Evolutionary conservation across 129 eudicot genomes (phyloP).

Genomic region (Flaveria ramosissima): DNA sequence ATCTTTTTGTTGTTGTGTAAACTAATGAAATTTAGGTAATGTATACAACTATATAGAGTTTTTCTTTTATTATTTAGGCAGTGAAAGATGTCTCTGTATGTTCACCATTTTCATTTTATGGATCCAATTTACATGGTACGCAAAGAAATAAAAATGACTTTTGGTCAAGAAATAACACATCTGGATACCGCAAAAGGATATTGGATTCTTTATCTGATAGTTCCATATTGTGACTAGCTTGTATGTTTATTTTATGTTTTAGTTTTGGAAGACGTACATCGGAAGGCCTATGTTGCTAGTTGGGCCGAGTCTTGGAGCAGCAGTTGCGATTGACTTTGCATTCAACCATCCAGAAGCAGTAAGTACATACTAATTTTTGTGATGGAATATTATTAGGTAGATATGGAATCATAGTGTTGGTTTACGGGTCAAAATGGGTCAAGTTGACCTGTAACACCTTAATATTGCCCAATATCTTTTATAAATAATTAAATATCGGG

Average conservation of each 20-base stretch:
- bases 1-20: neutral
- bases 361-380: slow-evolving; percentile 32
- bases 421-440: neutral
- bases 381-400: neutral
- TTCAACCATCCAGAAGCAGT: slow-evolving; percentile 87
- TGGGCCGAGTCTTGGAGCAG: slow-evolving; percentile 99
- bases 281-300: slow-evolving; percentile 83
- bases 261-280: slow-evolving; percentile 88
- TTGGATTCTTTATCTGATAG: neutral
- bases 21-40: too few relatives aligned
- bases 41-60: neutral
- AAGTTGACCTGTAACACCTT: neutral
- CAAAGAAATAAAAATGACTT: neutral
- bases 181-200: neutral
- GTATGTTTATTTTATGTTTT: slow-evolving; percentile 6
- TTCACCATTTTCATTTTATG: neutral
- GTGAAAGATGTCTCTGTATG: neutral
- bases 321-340: slow-evolving; percentile 87
- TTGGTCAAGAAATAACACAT: neutral
- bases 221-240: slow-evolving; percentile 3
- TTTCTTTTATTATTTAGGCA: neutral
- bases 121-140: slow-evolving; percentile 2
- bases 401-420: neutral
- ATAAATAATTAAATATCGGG: neutral
- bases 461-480: neutral